Evolutionary conservation across 306 rosid species (phyloP).

Genomic region (peach (Prunus persica)): DNA sequence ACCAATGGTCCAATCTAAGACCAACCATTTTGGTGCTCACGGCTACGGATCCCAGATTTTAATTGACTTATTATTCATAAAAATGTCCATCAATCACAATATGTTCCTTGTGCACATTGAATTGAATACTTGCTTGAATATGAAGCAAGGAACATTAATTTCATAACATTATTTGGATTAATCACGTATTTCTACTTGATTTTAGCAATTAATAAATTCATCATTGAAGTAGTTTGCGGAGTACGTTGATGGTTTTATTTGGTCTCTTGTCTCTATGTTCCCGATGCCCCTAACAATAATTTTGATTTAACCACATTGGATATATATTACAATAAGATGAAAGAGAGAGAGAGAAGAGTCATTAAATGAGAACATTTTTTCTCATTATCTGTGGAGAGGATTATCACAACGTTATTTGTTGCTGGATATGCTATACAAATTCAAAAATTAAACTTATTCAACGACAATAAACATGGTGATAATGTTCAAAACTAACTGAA

Average conservation of each 20-base stretch:
- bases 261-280: constrained; percentile 25
- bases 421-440: too few species aligned
- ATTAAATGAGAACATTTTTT: too few species aligned
- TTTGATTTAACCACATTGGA: not conserved
- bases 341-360: too few species aligned
- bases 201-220: constrained; percentile 10
- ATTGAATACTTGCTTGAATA: not conserved
- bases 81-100: not conserved
- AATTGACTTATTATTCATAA: not conserved
- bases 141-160: not conserved
- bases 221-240: constrained; percentile 25
- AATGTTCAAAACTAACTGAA: too few species aligned
- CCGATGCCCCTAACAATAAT: constrained; percentile 22
- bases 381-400: too few species aligned
- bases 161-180: not conserved
- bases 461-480: too few species aligned
- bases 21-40: too few species aligned
- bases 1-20: too few species aligned
- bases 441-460: too few species aligned
- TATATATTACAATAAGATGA: not conserved
- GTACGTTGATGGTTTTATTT: constrained; percentile 37
- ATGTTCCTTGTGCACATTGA: constrained; percentile 2
- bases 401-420: too few species aligned
- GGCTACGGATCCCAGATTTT: too few species aligned
- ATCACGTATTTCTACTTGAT: constrained; percentile 12